Evolutionary conservation across 768 basidiomycete genomes (phyloP), one percentile per base, ranked within the genome.

Genomic region (Panellus pusillus): DNA sequence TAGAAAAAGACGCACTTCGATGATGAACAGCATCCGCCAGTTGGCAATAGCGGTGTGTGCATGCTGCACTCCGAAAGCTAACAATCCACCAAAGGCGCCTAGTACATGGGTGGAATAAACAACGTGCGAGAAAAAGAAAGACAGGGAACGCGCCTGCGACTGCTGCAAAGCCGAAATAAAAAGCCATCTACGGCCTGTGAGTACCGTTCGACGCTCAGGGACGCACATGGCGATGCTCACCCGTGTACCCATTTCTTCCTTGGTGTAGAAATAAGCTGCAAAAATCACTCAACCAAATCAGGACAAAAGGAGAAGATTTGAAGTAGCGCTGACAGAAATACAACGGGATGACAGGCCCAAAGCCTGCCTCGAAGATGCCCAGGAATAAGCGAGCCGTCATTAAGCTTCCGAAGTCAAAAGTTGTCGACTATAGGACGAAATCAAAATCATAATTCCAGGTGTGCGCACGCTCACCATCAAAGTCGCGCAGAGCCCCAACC

Each of bases 81-180:
- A 80, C 41, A 91, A 70, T n/a, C 91, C 90, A 13, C 89, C 89
- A 55, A 92, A 92, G 6, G 91, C 91, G 19, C 56, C 56, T 57
- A 40, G 18, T 43, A 15, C 20, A 35, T 20, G 20, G 6, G 6
- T 51, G 4, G 38, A 3, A 12, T 17, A 6, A 15, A 31, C 20
- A 18, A 12, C 24, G n/a, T 15, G 12, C 6, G 19, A n/a, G n/a
- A 18, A 28, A 18, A 18, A 37, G 35, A 4, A 28, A 24, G 9
- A 32, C 13, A 12, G 39, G 24, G n/a, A 35, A 52, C 53, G 35
- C 27, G 18, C 90, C 90, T 4, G 91, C 87, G 4, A 90, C 81
- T 3, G 90, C 89, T 5, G 90, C 89, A 64, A 91, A 92, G 9
- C 86, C 87, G 55, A 91, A 92, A 86, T 88, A 91, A 61, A 88